phyloP scores from a whole-genome alignment of 2,329 filamentous ascomycete genomes.

The Mollisiaceae sp. region DNA sequence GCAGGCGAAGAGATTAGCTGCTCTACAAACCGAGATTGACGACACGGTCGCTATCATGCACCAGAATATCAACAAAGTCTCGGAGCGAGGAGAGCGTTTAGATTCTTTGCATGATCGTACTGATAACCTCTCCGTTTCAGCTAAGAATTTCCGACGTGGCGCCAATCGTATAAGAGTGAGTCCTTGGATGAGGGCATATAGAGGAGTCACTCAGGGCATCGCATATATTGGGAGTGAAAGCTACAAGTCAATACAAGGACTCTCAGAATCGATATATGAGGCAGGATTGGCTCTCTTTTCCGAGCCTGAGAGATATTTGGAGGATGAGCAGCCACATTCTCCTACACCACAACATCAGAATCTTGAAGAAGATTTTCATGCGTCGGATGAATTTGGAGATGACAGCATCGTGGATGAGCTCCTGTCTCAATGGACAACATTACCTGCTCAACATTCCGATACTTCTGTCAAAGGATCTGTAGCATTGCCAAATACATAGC shows the following conservation, averaged over 20 bases:
- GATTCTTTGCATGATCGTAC: slow-evolving; percentile 1
- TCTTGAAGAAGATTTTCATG: neutral
- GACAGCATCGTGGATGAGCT: neutral
- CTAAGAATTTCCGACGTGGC: neutral
- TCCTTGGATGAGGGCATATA: neutral
- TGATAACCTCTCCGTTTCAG: neutral
- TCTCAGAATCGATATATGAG: slow-evolving; percentile 1
- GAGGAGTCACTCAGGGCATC: neutral
- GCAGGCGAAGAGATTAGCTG: neutral
- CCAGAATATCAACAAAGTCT: slow-evolving; percentile 7
- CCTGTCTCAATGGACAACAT: slow-evolving; percentile 4
- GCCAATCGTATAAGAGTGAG: neutral
- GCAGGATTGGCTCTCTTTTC: neutral
- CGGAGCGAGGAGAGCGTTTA: slow-evolving; percentile 10
- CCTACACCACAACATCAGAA: neutral
- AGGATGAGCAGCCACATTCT: neutral
- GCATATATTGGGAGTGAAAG: neutral
- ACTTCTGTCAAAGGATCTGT: neutral
- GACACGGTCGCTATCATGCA: slow-evolving; percentile 1
- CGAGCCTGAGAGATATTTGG: neutral
- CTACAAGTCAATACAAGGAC: neutral
- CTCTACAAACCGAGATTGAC: slow-evolving; percentile 9
- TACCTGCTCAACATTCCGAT: neutral
- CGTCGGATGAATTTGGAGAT: neutral
- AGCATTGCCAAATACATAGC: neutral